A percentile compares a stretch with the other conserved stretches of the same genome.
phyloP scores from a whole-genome alignment of 768 basidiomycete genomes.

The Lactarius hengduanensis region DNA sequence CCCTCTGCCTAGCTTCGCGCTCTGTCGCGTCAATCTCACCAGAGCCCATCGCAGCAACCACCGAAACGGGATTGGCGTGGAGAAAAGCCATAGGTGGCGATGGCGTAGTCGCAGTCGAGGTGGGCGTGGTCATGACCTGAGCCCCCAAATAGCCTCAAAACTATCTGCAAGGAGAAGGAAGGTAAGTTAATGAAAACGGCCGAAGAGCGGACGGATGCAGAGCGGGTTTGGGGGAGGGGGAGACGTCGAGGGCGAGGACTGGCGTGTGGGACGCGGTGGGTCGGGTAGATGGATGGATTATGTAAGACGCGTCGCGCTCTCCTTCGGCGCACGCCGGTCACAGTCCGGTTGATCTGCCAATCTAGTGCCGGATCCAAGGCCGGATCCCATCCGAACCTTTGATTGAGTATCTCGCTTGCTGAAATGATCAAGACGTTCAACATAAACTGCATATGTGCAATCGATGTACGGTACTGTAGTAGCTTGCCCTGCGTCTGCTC shows the following conservation, averaged over 20 bases:
- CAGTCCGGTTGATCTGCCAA: slow-evolving; percentile 18
- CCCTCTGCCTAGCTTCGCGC: slow-evolving; percentile 60
- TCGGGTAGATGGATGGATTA: slow-evolving; percentile 25
- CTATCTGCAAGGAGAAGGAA: no score
- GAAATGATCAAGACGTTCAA: background rate
- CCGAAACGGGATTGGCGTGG: slow-evolving; percentile 43
- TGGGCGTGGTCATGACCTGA: slow-evolving; percentile 66
- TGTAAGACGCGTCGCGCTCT: slow-evolving; percentile 31
- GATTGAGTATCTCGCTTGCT: background rate
- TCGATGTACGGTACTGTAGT: background rate
- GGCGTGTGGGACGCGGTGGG: slow-evolving; percentile 30
- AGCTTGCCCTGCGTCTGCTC: background rate
- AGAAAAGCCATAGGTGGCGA: slow-evolving; percentile 72
- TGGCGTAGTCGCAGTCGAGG: slow-evolving; percentile 79
- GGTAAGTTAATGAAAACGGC: background rate
- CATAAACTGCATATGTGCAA: background rate
- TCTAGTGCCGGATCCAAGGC: slow-evolving; percentile 8
- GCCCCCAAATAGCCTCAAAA: background rate
- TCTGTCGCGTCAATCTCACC: slow-evolving; percentile 46
- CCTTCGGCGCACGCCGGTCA: slow-evolving; percentile 27
- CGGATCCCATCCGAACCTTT: slow-evolving; percentile 18
- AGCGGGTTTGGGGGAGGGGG: slow-evolving; percentile 4
- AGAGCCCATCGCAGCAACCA: slow-evolving; percentile 35
- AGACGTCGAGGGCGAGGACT: slow-evolving; percentile 24
- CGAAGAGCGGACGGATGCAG: slow-evolving; percentile 12